Percentiles rank a stretch among this genome's conserved stretches.
Evolutionary conservation across 2,329 filamentous ascomycete species (phyloP).

Genomic region (Huntiella moniliformis): DNA sequence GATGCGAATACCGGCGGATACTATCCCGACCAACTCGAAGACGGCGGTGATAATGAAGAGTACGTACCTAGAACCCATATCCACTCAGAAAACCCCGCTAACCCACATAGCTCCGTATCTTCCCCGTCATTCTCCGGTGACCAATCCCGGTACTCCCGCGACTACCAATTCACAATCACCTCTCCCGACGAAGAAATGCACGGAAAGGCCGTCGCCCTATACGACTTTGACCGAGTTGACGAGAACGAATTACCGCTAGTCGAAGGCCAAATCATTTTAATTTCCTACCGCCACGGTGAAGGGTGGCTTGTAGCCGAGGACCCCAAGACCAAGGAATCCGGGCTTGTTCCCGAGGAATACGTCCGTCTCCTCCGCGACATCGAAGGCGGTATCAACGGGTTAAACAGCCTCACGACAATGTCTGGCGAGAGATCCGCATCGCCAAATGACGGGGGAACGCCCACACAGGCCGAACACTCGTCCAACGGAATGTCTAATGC

Average conservation of each 20-base stretch:
- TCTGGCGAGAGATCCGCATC: conserved; percentile 17
- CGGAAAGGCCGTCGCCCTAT: conserved; percentile 85
- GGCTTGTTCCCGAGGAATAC: conserved; percentile 90
- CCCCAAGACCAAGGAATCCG: conserved; percentile 82
- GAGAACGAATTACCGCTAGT: conserved; percentile 86
- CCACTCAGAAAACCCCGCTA: conserved; percentile 26
- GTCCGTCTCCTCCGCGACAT: conserved; percentile 84
- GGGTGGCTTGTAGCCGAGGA: conserved; percentile 97
- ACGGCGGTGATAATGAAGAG: conserved; percentile 35
- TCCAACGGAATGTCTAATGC: conserved; percentile 3
- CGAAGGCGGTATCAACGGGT: conserved; percentile 65
- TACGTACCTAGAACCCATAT: conserved; percentile 19
- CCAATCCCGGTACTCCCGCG: conserved; percentile 66
- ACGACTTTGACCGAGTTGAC: conserved; percentile 88
- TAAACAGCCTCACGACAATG: conserved; percentile 25
- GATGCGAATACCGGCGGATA: conserved; percentile 53
- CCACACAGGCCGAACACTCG: conserved; percentile 39
- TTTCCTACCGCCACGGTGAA: conserved; percentile 88
- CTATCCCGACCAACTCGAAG: conserved; percentile 50
- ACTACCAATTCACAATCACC: conserved; percentile 89
- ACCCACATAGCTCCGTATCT: conserved; percentile 37
- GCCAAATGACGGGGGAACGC: conserved; percentile 39
- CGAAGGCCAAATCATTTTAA: conserved; percentile 90
- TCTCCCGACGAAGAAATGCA: conserved; percentile 96
- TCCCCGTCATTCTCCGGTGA: conserved; percentile 43